Evolutionary conservation across 129 eudicot species (phyloP), one percentile per base, ranked within the genome.

Genomic region (Arctium lappa): DNA sequence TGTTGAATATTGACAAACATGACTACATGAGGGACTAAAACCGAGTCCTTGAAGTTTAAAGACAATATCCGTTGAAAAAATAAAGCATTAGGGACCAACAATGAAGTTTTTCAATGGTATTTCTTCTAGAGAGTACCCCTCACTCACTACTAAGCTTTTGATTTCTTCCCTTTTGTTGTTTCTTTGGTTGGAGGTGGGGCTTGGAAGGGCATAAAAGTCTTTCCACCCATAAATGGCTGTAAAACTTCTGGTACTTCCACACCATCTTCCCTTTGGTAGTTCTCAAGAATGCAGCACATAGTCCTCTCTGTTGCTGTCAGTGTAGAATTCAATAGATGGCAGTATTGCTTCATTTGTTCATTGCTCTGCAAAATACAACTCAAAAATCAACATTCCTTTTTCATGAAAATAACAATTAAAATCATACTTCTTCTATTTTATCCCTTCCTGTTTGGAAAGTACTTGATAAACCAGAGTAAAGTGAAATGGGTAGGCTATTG

Each of bases 301-400:
- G 96, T 91, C 85, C 96, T 89, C 86, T 91, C 97, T 30, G 94
- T 92, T 40, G 97, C 97, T 62, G 97, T 92, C 8, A 92, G 92
- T 6, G 97, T 92, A 9, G 94, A 92, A 80, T 92, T 92, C 81
- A 92, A 76, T 85, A 92, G 39, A 74, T 92, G 97, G 29, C 86
- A 91, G 16, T 92, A 92, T 36, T 86, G 93, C 77, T 91, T 91
- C 6, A 81, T 68, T 76, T 86, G 88, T 42, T 91, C 91, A 72
- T 89, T 91, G 60, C 87, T 83, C 97, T 92, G 90, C 72, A 68
- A 75, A 65, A 8, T 29, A 60, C 33, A 76, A 16, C 11, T 22
- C 31, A 10, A 30, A 56, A 16, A 7, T 73, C 22, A 48, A 68
- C 27, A 1, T 70, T 7, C 27, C 18, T 9, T 7, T 2, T 63